Evolutionary conservation across 306 rosid species (phyloP).

Genomic region (Pterocarpus santalinus): DNA sequence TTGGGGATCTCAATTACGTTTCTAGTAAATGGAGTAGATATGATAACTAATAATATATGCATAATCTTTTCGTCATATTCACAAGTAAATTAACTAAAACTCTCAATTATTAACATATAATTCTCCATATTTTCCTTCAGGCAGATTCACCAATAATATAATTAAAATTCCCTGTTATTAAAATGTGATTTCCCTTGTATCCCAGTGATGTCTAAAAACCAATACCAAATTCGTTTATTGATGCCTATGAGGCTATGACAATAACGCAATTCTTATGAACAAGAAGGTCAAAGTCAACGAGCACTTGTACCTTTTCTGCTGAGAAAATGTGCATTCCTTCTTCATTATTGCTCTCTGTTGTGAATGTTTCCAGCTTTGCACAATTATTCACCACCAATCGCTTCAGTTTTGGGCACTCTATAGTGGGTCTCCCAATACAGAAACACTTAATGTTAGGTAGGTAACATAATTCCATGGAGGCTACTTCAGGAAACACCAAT

Average conservation of each 20-base stretch:
- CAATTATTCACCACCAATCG: conserved; percentile 20
- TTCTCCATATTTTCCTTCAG: not conserved
- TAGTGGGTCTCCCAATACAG: not conserved
- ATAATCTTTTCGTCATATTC: not conserved
- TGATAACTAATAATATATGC: not conserved
- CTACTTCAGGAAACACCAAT: not conserved
- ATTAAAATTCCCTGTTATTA: no score
- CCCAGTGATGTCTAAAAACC: not conserved
- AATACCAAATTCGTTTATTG: not conserved
- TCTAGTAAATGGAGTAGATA: no score
- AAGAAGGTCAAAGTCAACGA: not conserved
- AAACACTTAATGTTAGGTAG: not conserved
- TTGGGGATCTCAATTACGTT: not conserved
- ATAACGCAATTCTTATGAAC: not conserved
- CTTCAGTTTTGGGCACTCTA: conserved; percentile 15
- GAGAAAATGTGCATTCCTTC: not conserved
- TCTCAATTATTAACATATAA: not conserved
- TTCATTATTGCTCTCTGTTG: not conserved
- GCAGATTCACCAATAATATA: not conserved
- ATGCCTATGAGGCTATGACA: not conserved
- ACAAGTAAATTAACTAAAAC: not conserved
- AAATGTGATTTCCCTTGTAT: not conserved
- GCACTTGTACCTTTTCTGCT: conserved; percentile 19
- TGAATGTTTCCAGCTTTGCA: not conserved
- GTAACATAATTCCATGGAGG: not conserved